A percentile compares a stretch with the other conserved stretches of the same genome.
Evolutionary conservation across 1,284 basidiomycete genomes (phyloP).

Genomic region (Leccinum griseonigrum): DNA sequence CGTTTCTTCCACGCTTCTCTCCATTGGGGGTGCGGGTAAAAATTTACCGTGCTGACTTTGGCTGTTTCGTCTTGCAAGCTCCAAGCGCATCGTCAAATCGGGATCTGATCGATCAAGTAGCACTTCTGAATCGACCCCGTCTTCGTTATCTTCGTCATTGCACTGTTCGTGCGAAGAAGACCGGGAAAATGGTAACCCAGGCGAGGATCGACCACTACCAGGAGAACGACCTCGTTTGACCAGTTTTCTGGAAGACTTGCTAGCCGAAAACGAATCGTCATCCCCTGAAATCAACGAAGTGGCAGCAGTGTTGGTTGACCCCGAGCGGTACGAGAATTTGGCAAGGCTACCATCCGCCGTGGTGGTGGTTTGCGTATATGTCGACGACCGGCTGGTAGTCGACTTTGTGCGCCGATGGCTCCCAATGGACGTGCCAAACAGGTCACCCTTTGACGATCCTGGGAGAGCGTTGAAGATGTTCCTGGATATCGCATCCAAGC

Average conservation of each 20-base stretch:
- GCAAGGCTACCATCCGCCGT: conserved; percentile 62
- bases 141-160: conserved; percentile 45
- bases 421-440: conserved; percentile 68
- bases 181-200: conserved; percentile 37
- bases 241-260: conserved; percentile 51
- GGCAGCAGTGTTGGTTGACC: conserved; percentile 59
- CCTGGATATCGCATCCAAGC: conserved; percentile 80
- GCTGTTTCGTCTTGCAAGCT: conserved; percentile 79
- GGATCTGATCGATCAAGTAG: conserved; percentile 64
- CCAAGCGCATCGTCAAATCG: conserved; percentile 70
- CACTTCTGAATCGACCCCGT: conserved; percentile 36
- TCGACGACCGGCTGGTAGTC: conserved; percentile 65
- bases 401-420: conserved; percentile 60
- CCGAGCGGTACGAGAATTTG: conserved; percentile 67
- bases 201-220: conserved; percentile 38
- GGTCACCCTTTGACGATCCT: conserved; percentile 59
- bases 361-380: conserved; percentile 60
- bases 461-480: conserved; percentile 69
- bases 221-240: conserved; percentile 58
- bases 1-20: conserved; percentile 53
- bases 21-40: conserved; percentile 37
- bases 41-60: conserved; percentile 62
- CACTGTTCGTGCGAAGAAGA: conserved; percentile 41
- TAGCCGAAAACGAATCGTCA: conserved; percentile 52
- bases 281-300: conserved; percentile 58